Evolutionary conservation across 257 asterid genomes (phyloP).

Genomic region (Gentiana straminea): DNA sequence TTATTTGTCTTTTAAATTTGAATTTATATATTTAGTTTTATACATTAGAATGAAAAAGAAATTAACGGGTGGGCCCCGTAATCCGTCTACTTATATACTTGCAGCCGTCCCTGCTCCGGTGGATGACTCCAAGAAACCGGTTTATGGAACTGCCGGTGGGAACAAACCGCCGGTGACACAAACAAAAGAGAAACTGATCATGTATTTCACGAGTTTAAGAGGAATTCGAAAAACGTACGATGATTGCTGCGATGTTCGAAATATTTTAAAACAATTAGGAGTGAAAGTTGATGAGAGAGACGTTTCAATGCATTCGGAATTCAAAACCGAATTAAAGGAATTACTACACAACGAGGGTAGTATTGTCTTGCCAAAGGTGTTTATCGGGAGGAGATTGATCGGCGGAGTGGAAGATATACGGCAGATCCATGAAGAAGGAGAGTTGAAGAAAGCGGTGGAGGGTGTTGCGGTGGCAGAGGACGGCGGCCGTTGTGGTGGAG

Average conservation of each 20-base stretch:
- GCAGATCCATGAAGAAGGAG: conserved; percentile 64
- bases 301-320: conserved; percentile 87
- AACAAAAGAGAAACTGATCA: conserved; percentile 35
- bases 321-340: conserved; percentile 69
- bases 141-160: not conserved
- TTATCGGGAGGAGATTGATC: conserved; percentile 38
- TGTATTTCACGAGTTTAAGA: conserved; percentile 79
- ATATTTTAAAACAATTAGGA: conserved; percentile 55
- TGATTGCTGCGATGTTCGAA: conserved; percentile 83
- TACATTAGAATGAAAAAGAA: too few relatives aligned
- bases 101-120: too few relatives aligned
- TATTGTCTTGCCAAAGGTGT: conserved; percentile 55
- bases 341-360: conserved; percentile 36
- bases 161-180: conserved; percentile 7
- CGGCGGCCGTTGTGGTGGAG: conserved; percentile 17
- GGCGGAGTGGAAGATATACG: conserved; percentile 93
- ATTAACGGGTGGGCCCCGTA: too few relatives aligned
- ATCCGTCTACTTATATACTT: too few relatives aligned
- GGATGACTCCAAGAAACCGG: conserved; percentile 6
- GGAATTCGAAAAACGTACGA: conserved; percentile 93
- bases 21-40: too few relatives aligned
- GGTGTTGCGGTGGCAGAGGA: conserved; percentile 41
- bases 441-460: conserved; percentile 56
- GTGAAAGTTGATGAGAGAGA: conserved; percentile 82
- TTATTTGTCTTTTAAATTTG: too few relatives aligned